phyloP scores from a whole-genome alignment of 768 basidiomycete species.

The Podaxis sp. region DNA sequence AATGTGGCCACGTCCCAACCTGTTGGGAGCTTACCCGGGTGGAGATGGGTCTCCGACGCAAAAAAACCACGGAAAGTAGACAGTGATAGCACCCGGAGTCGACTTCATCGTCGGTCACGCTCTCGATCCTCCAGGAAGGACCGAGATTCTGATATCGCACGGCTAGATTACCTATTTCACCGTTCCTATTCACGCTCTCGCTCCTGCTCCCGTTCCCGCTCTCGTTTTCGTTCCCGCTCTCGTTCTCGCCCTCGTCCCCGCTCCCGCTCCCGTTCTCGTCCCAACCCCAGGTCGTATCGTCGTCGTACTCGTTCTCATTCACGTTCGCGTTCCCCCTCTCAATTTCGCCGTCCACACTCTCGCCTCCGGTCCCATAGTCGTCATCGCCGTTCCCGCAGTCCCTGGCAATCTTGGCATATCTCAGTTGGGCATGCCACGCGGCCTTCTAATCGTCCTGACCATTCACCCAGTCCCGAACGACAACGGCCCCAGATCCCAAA shows the following conservation, averaged over 20 bases:
- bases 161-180: too few species aligned
- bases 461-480: not conserved
- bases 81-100: too few species aligned
- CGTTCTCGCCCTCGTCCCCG: not conserved
- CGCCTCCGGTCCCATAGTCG: not conserved
- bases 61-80: too few species aligned
- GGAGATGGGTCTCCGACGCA: too few species aligned
- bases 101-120: too few species aligned
- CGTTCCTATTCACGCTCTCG: not conserved
- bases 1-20: not conserved
- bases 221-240: not conserved
- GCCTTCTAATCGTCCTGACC: too few species aligned
- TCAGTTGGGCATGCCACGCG: too few species aligned
- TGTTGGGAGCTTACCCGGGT: too few species aligned
- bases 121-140: too few species aligned
- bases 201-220: not conserved
- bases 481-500: not conserved
- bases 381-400: not conserved
- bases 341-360: not conserved
- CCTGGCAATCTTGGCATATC: too few species aligned
- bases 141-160: too few species aligned
- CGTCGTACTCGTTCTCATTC: not conserved
- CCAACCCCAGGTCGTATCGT: not conserved
- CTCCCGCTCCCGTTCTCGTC: not conserved
- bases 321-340: not conserved